Percentiles rank a stretch among this genome's conserved stretches.
These are phyloP conservation scores for Apophysomyces ossiformis DNA, from an alignment of 371 early-diverging fungal species.

Conservation along the genomic window DNA sequence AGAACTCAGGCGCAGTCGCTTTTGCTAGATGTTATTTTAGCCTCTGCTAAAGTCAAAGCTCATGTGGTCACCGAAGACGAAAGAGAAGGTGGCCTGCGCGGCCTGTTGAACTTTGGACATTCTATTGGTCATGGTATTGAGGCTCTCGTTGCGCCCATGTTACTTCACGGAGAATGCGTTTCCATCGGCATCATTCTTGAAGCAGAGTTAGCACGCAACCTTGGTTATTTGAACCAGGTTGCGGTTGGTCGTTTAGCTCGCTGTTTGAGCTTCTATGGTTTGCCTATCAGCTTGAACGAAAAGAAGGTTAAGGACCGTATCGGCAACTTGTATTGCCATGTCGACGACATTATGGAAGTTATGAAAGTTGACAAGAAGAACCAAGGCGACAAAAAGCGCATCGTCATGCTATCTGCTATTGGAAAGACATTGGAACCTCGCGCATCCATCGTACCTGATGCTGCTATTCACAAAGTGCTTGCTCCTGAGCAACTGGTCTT, in stretches of 20 bases:
- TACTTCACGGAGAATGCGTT: conserved; percentile 97
- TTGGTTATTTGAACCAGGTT: conserved; percentile 87
- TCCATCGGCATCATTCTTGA: conserved; percentile 95
- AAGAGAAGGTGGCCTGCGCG: conserved; percentile 93
- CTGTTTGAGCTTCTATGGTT: conserved; percentile 85
- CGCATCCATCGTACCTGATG: conserved; percentile 84
- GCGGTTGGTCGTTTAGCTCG: conserved; percentile 89
- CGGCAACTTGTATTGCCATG: conserved; percentile 69
- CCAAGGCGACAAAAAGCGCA: conserved; percentile 88
- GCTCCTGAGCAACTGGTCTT: conserved; percentile 80
- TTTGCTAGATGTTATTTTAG: conserved; percentile 84
- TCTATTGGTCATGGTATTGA: conserved; percentile 97
- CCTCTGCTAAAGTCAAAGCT: conserved; percentile 92
- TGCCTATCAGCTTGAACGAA: conserved; percentile 87
- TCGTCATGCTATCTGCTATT: conserved; percentile 87
- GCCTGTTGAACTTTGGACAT: conserved; percentile 97
- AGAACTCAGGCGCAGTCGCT: conserved; percentile 68
- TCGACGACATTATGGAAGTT: conserved; percentile 85
- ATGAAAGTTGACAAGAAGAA: conserved; percentile 98
- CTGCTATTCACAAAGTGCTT: conserved; percentile 81
- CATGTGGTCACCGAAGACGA: conserved; percentile 95
- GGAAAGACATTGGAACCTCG: conserved; percentile 86
- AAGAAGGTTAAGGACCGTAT: conserved; percentile 70
- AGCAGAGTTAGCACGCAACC: conserved; percentile 89
- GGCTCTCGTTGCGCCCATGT: conserved; percentile 85